Evolutionary conservation across 306 rosid species (phyloP).

Genomic region (Casuarina glauca): DNA sequence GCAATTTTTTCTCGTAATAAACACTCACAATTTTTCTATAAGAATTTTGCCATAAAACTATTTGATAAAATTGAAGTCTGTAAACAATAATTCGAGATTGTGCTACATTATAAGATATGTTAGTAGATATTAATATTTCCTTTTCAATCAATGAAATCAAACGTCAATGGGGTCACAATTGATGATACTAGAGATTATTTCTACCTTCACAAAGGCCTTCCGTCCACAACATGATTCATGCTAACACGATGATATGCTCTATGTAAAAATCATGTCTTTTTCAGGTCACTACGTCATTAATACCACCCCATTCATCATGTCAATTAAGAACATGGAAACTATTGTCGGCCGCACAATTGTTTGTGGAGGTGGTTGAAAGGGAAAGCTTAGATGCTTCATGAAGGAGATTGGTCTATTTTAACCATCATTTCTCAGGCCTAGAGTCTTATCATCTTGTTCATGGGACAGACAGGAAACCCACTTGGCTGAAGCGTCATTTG

Average conservation of each 20-base stretch:
- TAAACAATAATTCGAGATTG: no score
- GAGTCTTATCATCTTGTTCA: neutral
- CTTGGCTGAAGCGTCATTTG: neutral
- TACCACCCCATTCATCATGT: slow-evolving; percentile 30
- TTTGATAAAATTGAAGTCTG: no score
- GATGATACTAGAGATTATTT: slow-evolving; percentile 30
- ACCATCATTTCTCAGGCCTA: neutral
- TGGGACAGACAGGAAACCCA: neutral
- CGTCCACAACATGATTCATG: slow-evolving; percentile 35
- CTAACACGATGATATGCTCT: slow-evolving; percentile 25
- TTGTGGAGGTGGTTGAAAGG: neutral
- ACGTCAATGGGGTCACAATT: neutral
- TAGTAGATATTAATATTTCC: neutral
- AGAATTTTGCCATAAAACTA: no score
- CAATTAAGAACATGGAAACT: slow-evolving; percentile 23
- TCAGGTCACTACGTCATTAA: slow-evolving; percentile 19
- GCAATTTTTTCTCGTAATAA: no score
- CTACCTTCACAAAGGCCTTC: neutral
- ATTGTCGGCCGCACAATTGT: neutral
- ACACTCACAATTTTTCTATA: no score
- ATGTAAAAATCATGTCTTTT: slow-evolving; percentile 18
- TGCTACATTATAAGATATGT: no score
- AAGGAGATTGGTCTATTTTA: neutral
- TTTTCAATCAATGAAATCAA: slow-evolving; percentile 25
- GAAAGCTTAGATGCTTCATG: neutral